These are phyloP conservation scores for Tulasnella sp. DNA, from an alignment of 768 basidiomycete genomes.

Conservation along the genomic window DNA sequence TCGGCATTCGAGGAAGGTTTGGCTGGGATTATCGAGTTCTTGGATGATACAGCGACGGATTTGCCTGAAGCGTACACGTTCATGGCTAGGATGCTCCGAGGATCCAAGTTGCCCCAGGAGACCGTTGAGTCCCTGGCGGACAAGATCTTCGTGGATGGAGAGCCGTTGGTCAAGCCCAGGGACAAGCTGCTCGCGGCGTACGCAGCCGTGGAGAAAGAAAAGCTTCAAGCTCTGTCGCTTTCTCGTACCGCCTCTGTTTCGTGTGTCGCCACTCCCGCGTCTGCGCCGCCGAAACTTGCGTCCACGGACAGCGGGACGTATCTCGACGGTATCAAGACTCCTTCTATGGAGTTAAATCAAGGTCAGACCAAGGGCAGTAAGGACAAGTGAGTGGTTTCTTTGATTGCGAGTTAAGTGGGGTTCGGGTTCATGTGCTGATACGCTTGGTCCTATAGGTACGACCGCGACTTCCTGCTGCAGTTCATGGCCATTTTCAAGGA, in stretches of 20 bases:
- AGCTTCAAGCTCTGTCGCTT: slow-evolving; percentile 30
- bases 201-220: slow-evolving; percentile 30
- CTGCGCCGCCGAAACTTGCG: slow-evolving; percentile 14
- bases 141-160: slow-evolving; percentile 33
- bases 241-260: slow-evolving; percentile 31
- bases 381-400: slow-evolving; percentile 52
- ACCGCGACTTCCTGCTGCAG: slow-evolving; percentile 94
- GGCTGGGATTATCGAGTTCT: slow-evolving; percentile 54
- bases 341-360: slow-evolving; percentile 75
- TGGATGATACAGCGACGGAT: slow-evolving; percentile 87
- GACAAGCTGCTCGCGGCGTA: slow-evolving; percentile 31
- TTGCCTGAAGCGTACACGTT: slow-evolving; percentile 76
- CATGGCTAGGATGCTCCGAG: slow-evolving; percentile 67
- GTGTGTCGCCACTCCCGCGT: slow-evolving; percentile 23
- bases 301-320: slow-evolving; percentile 31
- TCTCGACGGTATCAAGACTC: slow-evolving; percentile 69
- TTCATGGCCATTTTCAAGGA: slow-evolving; percentile 94
- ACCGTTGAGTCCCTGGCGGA: slow-evolving; percentile 38
- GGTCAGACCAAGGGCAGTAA: slow-evolving; percentile 75
- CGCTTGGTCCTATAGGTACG: slow-evolving; percentile 52
- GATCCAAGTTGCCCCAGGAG: slow-evolving; percentile 48
- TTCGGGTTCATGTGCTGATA: neutral
- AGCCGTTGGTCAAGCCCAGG: slow-evolving; percentile 31
- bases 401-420: neutral
- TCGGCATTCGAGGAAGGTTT: slow-evolving; percentile 71